A percentile compares a stretch with the other conserved stretches of the same genome.
Evolutionary conservation across 1,139 yeast genomes (phyloP).

Genomic region (Geotrichum restrictum): DNA sequence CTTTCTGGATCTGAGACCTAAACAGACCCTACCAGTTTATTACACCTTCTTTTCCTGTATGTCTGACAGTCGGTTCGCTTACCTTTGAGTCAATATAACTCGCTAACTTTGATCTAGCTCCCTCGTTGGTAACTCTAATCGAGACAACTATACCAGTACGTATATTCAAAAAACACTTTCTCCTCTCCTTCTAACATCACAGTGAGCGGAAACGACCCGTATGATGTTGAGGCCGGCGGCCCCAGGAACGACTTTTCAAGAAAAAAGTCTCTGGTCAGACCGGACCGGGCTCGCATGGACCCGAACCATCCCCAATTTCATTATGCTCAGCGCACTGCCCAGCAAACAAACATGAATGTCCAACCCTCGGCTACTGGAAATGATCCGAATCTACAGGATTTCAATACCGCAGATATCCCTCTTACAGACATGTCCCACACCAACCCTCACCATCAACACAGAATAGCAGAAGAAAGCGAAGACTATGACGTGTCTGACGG

Average conservation of each 20-base stretch:
- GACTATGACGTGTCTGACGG: not conserved
- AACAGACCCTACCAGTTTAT: too few relatives aligned
- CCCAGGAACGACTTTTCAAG: conserved; percentile 33
- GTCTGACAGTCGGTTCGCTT: conserved; percentile 19
- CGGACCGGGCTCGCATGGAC: conserved; percentile 69
- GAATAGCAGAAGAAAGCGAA: conserved; percentile 11
- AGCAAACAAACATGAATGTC: conserved; percentile 57
- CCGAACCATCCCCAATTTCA: conserved; percentile 72
- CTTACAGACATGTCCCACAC: conserved; percentile 12
- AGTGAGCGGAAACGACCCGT: conserved; percentile 14
- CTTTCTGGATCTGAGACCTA: too few relatives aligned
- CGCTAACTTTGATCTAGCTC: conserved; percentile 36
- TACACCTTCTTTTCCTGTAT: too few relatives aligned
- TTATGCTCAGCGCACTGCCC: conserved; percentile 69
- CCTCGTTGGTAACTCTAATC: too few relatives aligned
- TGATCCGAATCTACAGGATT: conserved; percentile 55
- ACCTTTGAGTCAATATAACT: conserved; percentile 45
- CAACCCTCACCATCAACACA: not conserved
- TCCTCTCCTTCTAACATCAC: not conserved
- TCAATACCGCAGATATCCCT: conserved; percentile 36
- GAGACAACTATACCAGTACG: not conserved
- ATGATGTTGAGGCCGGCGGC: conserved; percentile 18
- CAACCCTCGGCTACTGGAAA: conserved; percentile 73
- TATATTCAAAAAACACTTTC: not conserved
- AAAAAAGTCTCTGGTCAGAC: conserved; percentile 69